These are phyloP conservation scores for Climacium dendroides DNA, from an alignment of 225 moss, liverwort and hornwort genomes.

Conservation along the genomic window DNA sequence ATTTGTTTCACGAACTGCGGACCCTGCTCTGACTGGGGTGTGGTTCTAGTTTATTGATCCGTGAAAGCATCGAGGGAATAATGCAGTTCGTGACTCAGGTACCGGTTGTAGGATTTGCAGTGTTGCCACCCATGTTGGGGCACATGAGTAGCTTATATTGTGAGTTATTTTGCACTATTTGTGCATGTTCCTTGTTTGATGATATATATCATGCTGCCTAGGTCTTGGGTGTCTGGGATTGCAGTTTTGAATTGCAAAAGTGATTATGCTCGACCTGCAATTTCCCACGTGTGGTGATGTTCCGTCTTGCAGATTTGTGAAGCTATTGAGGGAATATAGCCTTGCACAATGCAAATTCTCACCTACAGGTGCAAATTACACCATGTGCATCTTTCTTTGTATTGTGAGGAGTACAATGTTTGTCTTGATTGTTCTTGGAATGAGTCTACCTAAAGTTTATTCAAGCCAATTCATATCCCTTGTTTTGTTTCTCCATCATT, in stretches of 20 bases:
- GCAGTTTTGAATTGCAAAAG: not conserved
- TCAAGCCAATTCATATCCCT: not conserved
- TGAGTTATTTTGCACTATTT: not conserved
- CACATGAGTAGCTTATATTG: not conserved
- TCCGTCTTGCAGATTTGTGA: not conserved
- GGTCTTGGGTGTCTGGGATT: not conserved
- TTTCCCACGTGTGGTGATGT: not conserved
- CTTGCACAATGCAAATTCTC: not conserved
- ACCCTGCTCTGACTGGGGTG: accelerated
- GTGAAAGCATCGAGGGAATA: not conserved
- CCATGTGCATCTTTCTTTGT: not conserved
- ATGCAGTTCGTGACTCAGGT: accelerated
- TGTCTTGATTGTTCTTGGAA: not conserved
- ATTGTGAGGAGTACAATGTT: not conserved
- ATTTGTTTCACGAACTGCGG: not conserved
- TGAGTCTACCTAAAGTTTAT: not conserved
- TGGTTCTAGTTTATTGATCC: not conserved
- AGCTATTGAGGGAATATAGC: not conserved
- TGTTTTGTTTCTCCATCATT: too few species aligned
- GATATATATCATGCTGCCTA: not conserved
- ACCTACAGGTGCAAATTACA: not conserved
- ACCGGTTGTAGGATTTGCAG: not conserved
- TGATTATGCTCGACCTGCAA: not conserved
- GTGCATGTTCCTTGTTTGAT: not conserved
- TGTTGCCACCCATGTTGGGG: not conserved